A percentile compares a stretch with the other conserved stretches of the same genome.
phyloP scores from a whole-genome alignment of 2,329 filamentous ascomycete species.

The Penicillium rolfsii region DNA sequence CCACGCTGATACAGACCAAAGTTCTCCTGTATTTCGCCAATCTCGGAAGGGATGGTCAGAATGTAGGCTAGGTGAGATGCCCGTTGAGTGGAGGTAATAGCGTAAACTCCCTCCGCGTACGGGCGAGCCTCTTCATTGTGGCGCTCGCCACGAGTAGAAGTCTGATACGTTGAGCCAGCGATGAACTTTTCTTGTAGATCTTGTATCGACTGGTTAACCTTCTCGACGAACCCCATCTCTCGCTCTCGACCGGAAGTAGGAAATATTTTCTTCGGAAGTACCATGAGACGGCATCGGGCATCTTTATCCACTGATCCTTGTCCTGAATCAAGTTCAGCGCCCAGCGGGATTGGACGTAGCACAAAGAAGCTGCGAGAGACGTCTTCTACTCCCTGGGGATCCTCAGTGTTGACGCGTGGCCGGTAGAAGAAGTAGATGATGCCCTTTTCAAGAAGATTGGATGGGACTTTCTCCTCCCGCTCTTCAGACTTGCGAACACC shows the following conservation, averaged over 20 bases:
- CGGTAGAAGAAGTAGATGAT: constrained; percentile 91
- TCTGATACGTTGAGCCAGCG: constrained; percentile 68
- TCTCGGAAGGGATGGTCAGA: constrained; percentile 70
- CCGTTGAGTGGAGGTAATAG: constrained; percentile 71
- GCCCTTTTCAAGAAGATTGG: constrained; percentile 79
- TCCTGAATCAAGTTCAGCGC: constrained; percentile 63
- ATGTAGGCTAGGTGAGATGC: constrained; percentile 80
- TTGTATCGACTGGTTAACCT: constrained; percentile 65
- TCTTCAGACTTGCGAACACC: constrained; percentile 56
- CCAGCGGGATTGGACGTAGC: constrained; percentile 70
- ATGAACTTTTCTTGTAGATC: constrained; percentile 76
- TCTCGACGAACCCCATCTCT: constrained; percentile 84
- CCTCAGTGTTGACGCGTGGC: constrained; percentile 71
- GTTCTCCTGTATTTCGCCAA: constrained; percentile 73
- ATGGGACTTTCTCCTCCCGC: constrained; percentile 57
- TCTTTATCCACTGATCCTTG: constrained; percentile 59
- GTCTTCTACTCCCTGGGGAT: constrained; percentile 70
- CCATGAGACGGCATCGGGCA: constrained; percentile 70
- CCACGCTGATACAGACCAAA: constrained; percentile 72
- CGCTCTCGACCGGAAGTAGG: constrained; percentile 69
- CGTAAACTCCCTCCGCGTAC: constrained; percentile 84
- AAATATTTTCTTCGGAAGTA: constrained; percentile 81
- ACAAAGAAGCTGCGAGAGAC: constrained; percentile 79
- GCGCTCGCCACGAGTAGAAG: constrained; percentile 72
- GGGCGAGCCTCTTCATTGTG: constrained; percentile 71